A percentile compares a stretch with the other conserved stretches of the same genome.
phyloP scores from a whole-genome alignment of 2,329 filamentous ascomycete genomes.

The Mollisiaceae sp. region DNA sequence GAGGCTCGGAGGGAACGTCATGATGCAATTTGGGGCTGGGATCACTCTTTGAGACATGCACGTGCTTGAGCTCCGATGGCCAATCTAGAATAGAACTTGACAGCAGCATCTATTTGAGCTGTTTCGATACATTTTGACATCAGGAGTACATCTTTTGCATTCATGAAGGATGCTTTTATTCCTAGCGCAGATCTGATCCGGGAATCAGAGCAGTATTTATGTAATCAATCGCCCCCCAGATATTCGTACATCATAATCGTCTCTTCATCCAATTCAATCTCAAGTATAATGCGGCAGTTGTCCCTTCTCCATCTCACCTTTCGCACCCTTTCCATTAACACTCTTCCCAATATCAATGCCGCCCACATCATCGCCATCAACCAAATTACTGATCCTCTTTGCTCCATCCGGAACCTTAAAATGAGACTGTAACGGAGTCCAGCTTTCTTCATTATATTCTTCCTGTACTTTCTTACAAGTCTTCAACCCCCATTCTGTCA shows the following conservation, averaged over 20 bases:
- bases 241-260: not conserved
- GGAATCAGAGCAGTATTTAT: too few species aligned
- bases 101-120: too few species aligned
- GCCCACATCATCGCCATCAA: slow-evolving; percentile 18
- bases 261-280: not conserved
- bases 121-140: too few species aligned
- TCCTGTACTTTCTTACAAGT: slow-evolving; percentile 71
- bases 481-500: slow-evolving; percentile 74
- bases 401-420: slow-evolving; percentile 45
- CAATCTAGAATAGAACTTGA: too few species aligned
- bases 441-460: slow-evolving; percentile 72
- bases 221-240: not conserved
- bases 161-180: too few species aligned
- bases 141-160: too few species aligned
- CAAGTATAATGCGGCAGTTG: slow-evolving; percentile 30
- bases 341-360: slow-evolving; percentile 28
- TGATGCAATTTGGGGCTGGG: slow-evolving; percentile 10
- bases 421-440: slow-evolving; percentile 59
- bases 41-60: slow-evolving; percentile 3
- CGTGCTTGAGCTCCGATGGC: not conserved
- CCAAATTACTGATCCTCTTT: slow-evolving; percentile 36
- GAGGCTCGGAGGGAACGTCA: not conserved
- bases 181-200: too few species aligned
- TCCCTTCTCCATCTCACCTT: slow-evolving; percentile 21
- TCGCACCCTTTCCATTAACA: slow-evolving; percentile 27